Percentiles rank a stretch among this genome's conserved stretches.
Conservation (phyloP, 2,329 filamentous ascomycete genomes). For the Lithohypha guttulata region DNA sequence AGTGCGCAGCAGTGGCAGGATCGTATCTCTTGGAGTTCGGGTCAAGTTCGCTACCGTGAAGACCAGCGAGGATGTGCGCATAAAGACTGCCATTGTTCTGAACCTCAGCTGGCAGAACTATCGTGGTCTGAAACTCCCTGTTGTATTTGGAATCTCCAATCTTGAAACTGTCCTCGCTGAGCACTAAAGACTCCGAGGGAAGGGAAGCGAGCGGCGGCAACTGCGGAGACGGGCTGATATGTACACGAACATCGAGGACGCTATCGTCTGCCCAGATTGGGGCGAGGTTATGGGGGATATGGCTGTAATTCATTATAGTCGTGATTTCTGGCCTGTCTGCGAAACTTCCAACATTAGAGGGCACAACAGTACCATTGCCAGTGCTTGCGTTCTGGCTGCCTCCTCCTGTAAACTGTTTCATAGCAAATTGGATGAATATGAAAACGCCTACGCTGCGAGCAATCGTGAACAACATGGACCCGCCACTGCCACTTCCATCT, state of each 20-base stretch:
- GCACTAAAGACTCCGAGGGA: constrained; percentile 57
- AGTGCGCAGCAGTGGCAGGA: constrained; percentile 65
- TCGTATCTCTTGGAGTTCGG: constrained; percentile 64
- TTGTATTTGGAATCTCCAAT: constrained; percentile 70
- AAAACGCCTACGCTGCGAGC: constrained; percentile 3
- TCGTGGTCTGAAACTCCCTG: constrained; percentile 63
- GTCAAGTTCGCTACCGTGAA: constrained; percentile 65
- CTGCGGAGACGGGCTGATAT: constrained; percentile 64
- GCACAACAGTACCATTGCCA: constrained; percentile 14
- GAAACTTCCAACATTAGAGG: constrained; percentile 48
- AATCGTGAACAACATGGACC: constrained; percentile 1
- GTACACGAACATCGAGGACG: constrained; percentile 71
- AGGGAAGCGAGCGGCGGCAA: constrained; percentile 57
- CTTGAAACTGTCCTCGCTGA: constrained; percentile 70
- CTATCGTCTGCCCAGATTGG: constrained; percentile 81
- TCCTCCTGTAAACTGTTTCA: constrained; percentile 1
- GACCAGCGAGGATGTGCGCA: constrained; percentile 83
- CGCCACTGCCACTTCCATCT: background rate
- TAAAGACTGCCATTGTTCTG: constrained; percentile 90
- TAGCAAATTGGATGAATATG: background rate
- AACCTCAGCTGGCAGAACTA: constrained; percentile 65
- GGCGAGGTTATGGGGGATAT: constrained; percentile 59
- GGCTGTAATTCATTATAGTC: constrained; percentile 52
- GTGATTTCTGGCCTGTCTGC: constrained; percentile 48
- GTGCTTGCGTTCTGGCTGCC: background rate